Conservation (phyloP, 2,329 filamentous ascomycete genomes). For the Cladophialophora psammophila region DNA sequence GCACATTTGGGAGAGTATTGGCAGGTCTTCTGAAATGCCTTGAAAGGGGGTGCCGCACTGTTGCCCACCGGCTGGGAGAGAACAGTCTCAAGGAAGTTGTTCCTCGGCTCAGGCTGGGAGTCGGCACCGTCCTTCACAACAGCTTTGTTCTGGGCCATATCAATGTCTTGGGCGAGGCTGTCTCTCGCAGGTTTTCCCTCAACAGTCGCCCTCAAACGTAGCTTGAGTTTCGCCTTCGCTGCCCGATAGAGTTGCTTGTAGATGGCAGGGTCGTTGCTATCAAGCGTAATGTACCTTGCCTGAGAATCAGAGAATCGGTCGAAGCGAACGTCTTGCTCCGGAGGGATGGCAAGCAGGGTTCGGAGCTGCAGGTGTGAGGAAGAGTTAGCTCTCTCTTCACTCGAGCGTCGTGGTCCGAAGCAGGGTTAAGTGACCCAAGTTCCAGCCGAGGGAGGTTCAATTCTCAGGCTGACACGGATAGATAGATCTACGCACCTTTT, state of each 20-base stretch:
- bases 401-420: neutral
- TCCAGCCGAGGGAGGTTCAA: slow-evolving; percentile 2
- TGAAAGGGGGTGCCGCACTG: slow-evolving; percentile 23
- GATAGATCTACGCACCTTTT: slow-evolving; percentile 71
- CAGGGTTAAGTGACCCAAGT: neutral
- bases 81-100: slow-evolving; percentile 54
- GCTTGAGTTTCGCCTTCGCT: slow-evolving; percentile 97
- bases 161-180: slow-evolving; percentile 25
- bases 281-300: slow-evolving; percentile 78
- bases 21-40: slow-evolving; percentile 34
- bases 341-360: slow-evolving; percentile 68
- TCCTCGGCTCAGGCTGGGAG: slow-evolving; percentile 41
- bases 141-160: slow-evolving; percentile 33
- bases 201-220: slow-evolving; percentile 79
- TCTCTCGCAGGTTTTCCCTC: slow-evolving; percentile 42
- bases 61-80: slow-evolving; percentile 40
- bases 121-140: slow-evolving; percentile 10
- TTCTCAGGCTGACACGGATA: slow-evolving; percentile 25
- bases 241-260: slow-evolving; percentile 98
- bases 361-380: slow-evolving; percentile 66
- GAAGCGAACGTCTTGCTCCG: slow-evolving; percentile 70
- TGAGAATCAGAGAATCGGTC: slow-evolving; percentile 97
- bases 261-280: slow-evolving; percentile 77
- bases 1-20: slow-evolving; percentile 34
- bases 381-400: slow-evolving; percentile 37